These are phyloP conservation scores for Thinopyrum obtusiflorum DNA, from an alignment of 202 grass and related monocot species.

Conservation along the genomic window DNA sequence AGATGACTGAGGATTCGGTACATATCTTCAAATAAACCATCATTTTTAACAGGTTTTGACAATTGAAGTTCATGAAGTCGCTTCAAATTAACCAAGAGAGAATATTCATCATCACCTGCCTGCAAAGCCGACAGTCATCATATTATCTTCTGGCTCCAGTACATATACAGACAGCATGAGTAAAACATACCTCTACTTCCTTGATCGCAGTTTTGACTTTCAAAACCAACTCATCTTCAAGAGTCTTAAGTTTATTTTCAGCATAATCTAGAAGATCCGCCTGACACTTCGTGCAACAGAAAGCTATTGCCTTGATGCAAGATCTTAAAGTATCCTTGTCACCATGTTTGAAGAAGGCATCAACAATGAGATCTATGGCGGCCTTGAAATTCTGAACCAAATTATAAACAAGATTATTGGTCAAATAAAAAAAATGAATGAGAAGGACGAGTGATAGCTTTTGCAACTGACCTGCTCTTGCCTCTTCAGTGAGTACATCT, in stretches of 20 bases:
- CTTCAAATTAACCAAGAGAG: slow-evolving; percentile 97
- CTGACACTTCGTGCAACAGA: slow-evolving; percentile 75
- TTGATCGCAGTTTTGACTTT: slow-evolving; percentile 92
- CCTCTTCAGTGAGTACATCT: slow-evolving; percentile 88
- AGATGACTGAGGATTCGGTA: slow-evolving; percentile 65
- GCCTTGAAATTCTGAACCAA: slow-evolving; percentile 84
- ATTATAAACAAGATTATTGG: slow-evolving; percentile 25
- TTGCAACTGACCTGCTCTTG: slow-evolving; percentile 72
- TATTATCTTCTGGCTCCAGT: slow-evolving; percentile 16
- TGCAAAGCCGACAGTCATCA: slow-evolving; percentile 37
- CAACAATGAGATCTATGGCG: slow-evolving; percentile 70
- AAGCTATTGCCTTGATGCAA: slow-evolving; percentile 79
- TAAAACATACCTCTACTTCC: slow-evolving; percentile 73
- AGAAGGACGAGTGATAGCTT: slow-evolving; percentile 22
- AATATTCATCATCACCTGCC: slow-evolving; percentile 99
- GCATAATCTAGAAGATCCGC: slow-evolving; percentile 90
- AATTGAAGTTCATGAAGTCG: slow-evolving; percentile 90
- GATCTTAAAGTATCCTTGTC: slow-evolving; percentile 91
- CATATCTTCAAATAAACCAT: slow-evolving; percentile 89
- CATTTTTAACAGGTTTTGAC: slow-evolving; percentile 61
- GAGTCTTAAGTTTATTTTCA: slow-evolving; percentile 80
- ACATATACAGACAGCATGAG: neutral
- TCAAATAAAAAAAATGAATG: slow-evolving; percentile 11
- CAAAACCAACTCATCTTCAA: slow-evolving; percentile 78
- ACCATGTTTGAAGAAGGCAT: slow-evolving; percentile 98